Base-by-base conservation (phyloP, 179 eudicot species). In the Beta corolliflora region DNA sequence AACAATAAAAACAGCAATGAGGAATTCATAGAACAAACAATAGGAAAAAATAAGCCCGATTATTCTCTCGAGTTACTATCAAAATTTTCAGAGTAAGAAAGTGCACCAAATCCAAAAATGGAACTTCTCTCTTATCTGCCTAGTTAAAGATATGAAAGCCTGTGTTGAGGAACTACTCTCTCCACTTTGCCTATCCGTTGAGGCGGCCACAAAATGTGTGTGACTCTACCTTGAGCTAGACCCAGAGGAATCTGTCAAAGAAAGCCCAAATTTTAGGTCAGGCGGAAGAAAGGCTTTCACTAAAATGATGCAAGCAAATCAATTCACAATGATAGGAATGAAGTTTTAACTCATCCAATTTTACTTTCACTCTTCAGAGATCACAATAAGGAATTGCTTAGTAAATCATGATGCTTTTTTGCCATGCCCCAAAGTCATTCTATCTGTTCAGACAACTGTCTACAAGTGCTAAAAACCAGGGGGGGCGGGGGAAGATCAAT, bases 131-230 rank as follows among this genome's bases (percentile, higher is more conserved):
- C 0, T n/a, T n/a, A 31, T 31, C 60, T 56, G 29, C 45, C 19
- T 25, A 55, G 70, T 77, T 84, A 87, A 59, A 77, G 64, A 64
- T 69, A n/a, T 18, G 84, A 71, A 81, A 86, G 67, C 72, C 90
- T 81, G 48, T 84, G 77, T 16, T 63, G 65, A 79, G 87, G 63
- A 79, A 69, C 82, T 67, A 70, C 79, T 64, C 85, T 79, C 64
- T 87, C 83, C 19, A 96, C 91, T 91, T 86, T 86, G 69, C 93
- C 92, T 4, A 90, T 81, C 79, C 98, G 90, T 21, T 91, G 89
- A 80, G 98, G 99, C 3, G 99, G 99, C 98, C 99, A 95, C 48
- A 95, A 71, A 79, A 91, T 77, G 83, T 92, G 97, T 10, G 93
- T 92, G 45, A 88, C 93, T 77, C 97, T 90, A 48, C 99, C 99